Base-by-base conservation (phyloP, 495 filamentous ascomycete species). In the Xanthoparmelia taractica region DNA sequence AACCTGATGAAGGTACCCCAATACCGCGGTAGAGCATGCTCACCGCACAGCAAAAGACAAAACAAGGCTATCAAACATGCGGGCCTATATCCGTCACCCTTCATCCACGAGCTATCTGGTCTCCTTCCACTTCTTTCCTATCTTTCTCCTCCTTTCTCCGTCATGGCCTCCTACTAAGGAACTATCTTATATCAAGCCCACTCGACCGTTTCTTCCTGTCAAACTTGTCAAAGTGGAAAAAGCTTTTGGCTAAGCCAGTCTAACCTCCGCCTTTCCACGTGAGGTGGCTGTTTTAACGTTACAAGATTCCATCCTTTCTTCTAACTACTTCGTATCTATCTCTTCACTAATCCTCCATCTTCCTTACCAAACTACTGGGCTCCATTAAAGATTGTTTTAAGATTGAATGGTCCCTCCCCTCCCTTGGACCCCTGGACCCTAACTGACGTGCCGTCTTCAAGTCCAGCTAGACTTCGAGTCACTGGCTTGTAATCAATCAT, bases 381-480 rank as follows among this genome's bases (percentile, higher is more conserved):
- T 52, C 31, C 31, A 23, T 52, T 56, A 56, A 41, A 37, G 37
- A 62, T 37, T 29, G 36, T 41, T n/a, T 48, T n/a, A 61, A 40
- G 18, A 56, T 57, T 41, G 52, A 31, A 54, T 20, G 6, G 10
- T 33, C 50, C 7, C 13, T 31, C 52, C 52, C 60, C 37, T 62
- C 20, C 8, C 38, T 40, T 2, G 40, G 7, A 13, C 37, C 45
- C 43, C 59, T 43, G 25, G 60, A 47, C 27, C 29, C 8, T 8
- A n/a, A 50, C 61, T 63, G 56, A 63, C 55, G 61, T 63, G 55
- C 61, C 48, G 56, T 58, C 41, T 58, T 20, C 56, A n/a, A n/a
- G n/a, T n/a, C n/a, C n/a, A n/a, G n/a, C n/a, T n/a, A n/a, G n/a
- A n/a, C 48, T 34, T 57, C 38, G 50, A 5, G 34, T 36, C 10